Percentiles rank a stretch among this genome's conserved stretches.
Conservation (phyloP, 139 green algal genomes). For the Chlamydomonas sphaeroides region DNA sequence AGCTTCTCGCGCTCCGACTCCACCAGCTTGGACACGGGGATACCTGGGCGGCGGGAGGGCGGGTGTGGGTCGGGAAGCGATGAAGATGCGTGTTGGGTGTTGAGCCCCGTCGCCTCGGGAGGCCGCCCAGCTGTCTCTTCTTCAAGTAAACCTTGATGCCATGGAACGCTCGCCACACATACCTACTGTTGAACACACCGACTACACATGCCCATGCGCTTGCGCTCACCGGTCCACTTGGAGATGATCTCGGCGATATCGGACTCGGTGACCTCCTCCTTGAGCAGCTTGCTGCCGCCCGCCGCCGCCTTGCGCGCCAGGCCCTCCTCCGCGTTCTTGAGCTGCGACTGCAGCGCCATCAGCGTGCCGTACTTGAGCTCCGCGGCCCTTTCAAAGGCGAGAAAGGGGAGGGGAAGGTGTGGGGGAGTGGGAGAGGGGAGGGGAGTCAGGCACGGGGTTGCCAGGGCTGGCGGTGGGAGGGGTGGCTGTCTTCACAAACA, state of each 20-base stretch:
- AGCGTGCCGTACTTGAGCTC: conserved; percentile 99
- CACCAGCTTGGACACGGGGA: conserved; percentile 89
- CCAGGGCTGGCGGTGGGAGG: too few species aligned
- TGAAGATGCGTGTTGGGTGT: not conserved
- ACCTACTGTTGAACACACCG: too few species aligned
- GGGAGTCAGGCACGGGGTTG: not conserved
- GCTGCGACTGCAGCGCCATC: conserved; percentile 86
- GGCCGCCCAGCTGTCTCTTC: too few species aligned
- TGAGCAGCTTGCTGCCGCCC: conserved; percentile 78
- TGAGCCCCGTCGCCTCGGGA: too few species aligned
- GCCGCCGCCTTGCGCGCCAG: conserved; percentile 59
- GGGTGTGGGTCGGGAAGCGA: conserved; percentile 73
- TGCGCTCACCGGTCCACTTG: conserved; percentile 87
- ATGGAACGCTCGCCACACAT: too few species aligned
- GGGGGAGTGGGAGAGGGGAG: not conserved
- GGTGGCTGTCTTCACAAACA: too few species aligned
- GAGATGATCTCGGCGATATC: conserved; percentile 96
- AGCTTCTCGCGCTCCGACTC: conserved; percentile 94
- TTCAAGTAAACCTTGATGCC: too few species aligned
- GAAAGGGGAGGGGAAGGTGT: not conserved
- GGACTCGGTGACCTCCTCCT: conserved; percentile 94
- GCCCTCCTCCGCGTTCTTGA: conserved; percentile 78
- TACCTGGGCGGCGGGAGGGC: conserved; percentile 70
- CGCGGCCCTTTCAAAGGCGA: too few species aligned
- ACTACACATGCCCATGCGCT: too few species aligned